Base-by-base conservation (phyloP, 75 land plant species). In the Pinus taeda region DNA sequence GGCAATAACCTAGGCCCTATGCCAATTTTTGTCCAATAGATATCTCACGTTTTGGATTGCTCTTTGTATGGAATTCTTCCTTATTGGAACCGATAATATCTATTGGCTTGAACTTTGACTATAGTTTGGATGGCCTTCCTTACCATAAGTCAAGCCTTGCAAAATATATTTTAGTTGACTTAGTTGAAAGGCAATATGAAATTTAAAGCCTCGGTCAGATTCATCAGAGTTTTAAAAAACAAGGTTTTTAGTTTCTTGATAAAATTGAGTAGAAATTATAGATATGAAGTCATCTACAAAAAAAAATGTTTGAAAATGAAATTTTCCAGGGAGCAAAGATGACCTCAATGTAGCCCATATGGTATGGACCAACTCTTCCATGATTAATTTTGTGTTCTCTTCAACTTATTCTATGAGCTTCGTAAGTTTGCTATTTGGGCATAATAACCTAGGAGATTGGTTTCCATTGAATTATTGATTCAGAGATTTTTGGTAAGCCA, bases 361-460 rank as follows among this genome's bases (percentile, higher is more conserved):
- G 6, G 8, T 73, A 76, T 45, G 83, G 83, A 61, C 83, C 56
- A 82, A 60, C 22, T 77, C 83, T 62, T 82, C 83, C 81, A 78
- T 82, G 36, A 82, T 82, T 55, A 82, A 57, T 7, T 78, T 57
- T 15, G 83, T 81, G 22, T 78, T 78, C 49, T 82, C 83, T 22
- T 78, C 83, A 4, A 81, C 83, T 73, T 64, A 75, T 15, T 77
- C 83, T 24, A 73, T 73, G 55, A 82, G 58, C 49, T 59, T 82
- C 9, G 83, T 71, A 22, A 82, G 83, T 76, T 73, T 58, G 80
- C 78, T 82, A 1, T 81, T 74, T 14, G 83, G 78, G 81, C 67
- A 55, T 60, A 21, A 82, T 77, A 37, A 82, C 57, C 83, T 81
- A 62, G 53, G 20, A 24, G 3, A 37, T 11, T 11, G 21, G 0